phyloP scores from a whole-genome alignment of 139 green algal species.

The Astrephomene gubernaculifera region DNA sequence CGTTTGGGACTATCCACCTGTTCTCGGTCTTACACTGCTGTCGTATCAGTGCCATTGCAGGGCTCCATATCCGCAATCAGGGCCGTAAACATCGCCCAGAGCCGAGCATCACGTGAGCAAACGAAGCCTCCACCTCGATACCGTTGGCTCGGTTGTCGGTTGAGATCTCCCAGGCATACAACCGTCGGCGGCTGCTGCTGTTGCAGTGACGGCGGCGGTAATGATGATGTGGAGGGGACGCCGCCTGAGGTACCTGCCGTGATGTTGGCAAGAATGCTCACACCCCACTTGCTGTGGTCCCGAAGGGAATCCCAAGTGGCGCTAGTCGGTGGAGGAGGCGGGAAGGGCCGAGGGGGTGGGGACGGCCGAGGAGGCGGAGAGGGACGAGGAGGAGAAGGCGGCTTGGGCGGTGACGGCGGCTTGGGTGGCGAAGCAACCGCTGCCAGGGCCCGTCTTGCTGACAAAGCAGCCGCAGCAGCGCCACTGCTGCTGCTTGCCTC shows the following conservation, averaged over 20 bases:
- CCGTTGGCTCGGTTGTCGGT: slow-evolving; percentile 32
- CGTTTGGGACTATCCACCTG: too few species aligned
- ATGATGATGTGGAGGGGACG: background rate
- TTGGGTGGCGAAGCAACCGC: background rate
- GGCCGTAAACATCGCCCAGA: background rate
- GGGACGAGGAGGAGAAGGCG: too few species aligned
- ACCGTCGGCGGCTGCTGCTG: background rate
- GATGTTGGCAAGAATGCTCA: too few species aligned
- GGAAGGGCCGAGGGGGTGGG: too few species aligned
- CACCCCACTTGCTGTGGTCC: slow-evolving; percentile 49
- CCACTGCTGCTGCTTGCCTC: background rate
- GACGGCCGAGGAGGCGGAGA: too few species aligned
- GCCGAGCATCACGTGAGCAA: background rate
- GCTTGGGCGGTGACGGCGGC: too few species aligned
- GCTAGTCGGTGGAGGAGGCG: too few species aligned
- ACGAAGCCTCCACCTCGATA: slow-evolving; percentile 25
- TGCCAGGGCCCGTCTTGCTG: background rate
- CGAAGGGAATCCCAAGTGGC: slow-evolving; percentile 37
- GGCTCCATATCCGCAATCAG: slow-evolving; percentile 32
- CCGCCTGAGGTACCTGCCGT: too few species aligned
- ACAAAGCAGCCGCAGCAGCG: background rate
- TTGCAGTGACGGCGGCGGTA: background rate
- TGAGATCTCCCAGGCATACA: slow-evolving; percentile 30
- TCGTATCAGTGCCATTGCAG: background rate
- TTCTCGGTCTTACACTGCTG: too few species aligned